Conservation (phyloP, 2,329 filamentous ascomycete species). For the Diplodia sapinea region DNA sequence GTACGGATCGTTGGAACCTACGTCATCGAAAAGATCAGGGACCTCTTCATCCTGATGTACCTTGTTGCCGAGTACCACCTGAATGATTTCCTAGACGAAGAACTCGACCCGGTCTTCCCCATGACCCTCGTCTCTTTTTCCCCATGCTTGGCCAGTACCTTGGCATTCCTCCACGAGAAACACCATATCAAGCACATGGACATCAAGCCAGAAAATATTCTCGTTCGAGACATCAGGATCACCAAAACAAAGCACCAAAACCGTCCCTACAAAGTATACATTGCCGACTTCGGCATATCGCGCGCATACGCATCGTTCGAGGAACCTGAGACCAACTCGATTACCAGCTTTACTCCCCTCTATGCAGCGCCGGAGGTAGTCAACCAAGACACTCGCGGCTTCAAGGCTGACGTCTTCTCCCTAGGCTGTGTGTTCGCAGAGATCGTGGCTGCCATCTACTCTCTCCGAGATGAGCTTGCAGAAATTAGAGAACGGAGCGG, state of each 20-base stretch:
- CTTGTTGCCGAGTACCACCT: not conserved
- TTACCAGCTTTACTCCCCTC: constrained; percentile 40
- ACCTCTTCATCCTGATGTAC: not conserved
- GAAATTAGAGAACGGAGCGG: not conserved
- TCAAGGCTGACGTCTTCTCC: constrained; percentile 42
- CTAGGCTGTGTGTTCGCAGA: constrained; percentile 38
- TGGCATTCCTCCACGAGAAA: constrained; percentile 34
- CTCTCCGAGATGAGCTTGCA: not conserved
- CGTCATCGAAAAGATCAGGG: constrained; percentile 27
- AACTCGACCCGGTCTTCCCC: not conserved
- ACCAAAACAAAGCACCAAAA: too few relatives aligned
- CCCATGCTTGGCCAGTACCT: constrained; percentile 33
- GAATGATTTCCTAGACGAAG: constrained; percentile 28
- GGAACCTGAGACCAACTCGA: constrained; percentile 35
- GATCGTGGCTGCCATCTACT: constrained; percentile 23
- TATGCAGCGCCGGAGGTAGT: constrained; percentile 47
- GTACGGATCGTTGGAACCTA: constrained; percentile 45
- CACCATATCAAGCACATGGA: constrained; percentile 38
- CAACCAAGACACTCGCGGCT: constrained; percentile 39
- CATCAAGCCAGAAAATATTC: constrained; percentile 39
- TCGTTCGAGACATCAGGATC: constrained; percentile 31
- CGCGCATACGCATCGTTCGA: constrained; percentile 36
- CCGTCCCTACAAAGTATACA: constrained; percentile 35
- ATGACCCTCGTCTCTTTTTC: constrained; percentile 16
- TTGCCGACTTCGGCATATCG: constrained; percentile 46